These are phyloP conservation scores for Apiotrichum akiyoshidainum DNA, from an alignment of 1,284 basidiomycete species.

Conservation along the genomic window DNA sequence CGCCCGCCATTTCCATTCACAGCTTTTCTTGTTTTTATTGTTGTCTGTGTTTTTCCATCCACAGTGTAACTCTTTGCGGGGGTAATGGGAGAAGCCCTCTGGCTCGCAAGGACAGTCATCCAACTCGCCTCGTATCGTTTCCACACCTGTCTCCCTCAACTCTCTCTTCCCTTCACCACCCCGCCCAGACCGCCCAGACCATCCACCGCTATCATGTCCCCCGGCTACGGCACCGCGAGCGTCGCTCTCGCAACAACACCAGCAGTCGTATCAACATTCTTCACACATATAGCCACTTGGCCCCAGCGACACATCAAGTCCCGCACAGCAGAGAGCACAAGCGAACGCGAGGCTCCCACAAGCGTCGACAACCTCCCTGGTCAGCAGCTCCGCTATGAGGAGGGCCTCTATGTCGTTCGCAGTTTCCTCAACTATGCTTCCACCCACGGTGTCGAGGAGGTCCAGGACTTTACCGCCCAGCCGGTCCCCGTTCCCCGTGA, in stretches of 20 bases:
- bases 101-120: not conserved
- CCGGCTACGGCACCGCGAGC: slow-evolving; percentile 6
- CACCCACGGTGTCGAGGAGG: slow-evolving; percentile 48
- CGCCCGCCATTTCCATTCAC: no score
- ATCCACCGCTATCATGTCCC: not conserved
- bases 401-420: slow-evolving; percentile 43
- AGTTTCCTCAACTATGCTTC: slow-evolving; percentile 45
- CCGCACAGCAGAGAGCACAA: slow-evolving; percentile 2
- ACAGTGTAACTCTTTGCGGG: no score
- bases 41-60: no score
- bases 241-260: slow-evolving; percentile 45
- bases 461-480: slow-evolving; percentile 51
- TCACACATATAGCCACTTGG: slow-evolving; percentile 35
- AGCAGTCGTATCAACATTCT: slow-evolving; percentile 46
- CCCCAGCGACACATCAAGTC: slow-evolving; percentile 19
- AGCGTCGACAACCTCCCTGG: slow-evolving; percentile 27
- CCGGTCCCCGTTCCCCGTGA: slow-evolving; percentile 43
- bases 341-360: not conserved
- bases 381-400: slow-evolving; percentile 46
- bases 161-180: no score
- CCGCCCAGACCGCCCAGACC: no score
- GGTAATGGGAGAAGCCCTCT: not conserved
- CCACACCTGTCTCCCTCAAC: not conserved
- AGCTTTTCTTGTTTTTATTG: no score
- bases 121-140: slow-evolving; percentile 1